Base-by-base conservation (phyloP, 73 alveolate genomes). In the Stentor roeselii region DNA sequence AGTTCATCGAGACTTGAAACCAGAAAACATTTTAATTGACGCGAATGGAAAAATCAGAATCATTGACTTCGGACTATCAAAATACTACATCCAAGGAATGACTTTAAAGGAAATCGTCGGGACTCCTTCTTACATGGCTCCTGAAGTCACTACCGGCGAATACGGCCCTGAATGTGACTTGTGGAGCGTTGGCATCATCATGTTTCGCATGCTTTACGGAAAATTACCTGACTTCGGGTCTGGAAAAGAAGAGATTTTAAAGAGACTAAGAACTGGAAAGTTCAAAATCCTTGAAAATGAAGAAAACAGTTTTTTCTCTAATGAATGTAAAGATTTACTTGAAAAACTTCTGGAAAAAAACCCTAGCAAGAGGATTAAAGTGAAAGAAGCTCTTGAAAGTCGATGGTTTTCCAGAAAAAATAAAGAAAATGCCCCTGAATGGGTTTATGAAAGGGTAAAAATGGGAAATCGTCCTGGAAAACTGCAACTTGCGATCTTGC, bases 91-190 rank as follows among this genome's bases (percentile, higher is more conserved):
- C 6, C 67, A 6, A 11, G 67, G 67, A 50, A 6, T 6, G 6
- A 50, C 6, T 11, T 50, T 67, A 21, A 67, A 67, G 34, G 37
- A n/a, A 34, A 67, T 67, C 27, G 87, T 82, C 34, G 87, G 87
- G 50, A 82, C 87, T n/a, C 78, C 86, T 36, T 78, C 39, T 31
- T 78, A 78, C 39, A 36, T 78, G 75, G 86, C 86, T 38, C 86
- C 86, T 58, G 86, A 78, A 34, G 82, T 84, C 39, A 78, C 78
- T 78, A 41, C 67, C 21, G 95, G 89, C 32, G 83, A 89, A 82
- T 82, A 85, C 60, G 94, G 94, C 6, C 84, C 89, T 1, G 92
- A 80, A 11, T 89, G 94, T 89, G 94, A 89, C 75, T 77, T 89
- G 37, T 89, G 94, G 91, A 84, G 91, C 85, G 86, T 90, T 11